Conservation (phyloP, 1,139 yeast species). For the Suhomyces panamericanus region DNA sequence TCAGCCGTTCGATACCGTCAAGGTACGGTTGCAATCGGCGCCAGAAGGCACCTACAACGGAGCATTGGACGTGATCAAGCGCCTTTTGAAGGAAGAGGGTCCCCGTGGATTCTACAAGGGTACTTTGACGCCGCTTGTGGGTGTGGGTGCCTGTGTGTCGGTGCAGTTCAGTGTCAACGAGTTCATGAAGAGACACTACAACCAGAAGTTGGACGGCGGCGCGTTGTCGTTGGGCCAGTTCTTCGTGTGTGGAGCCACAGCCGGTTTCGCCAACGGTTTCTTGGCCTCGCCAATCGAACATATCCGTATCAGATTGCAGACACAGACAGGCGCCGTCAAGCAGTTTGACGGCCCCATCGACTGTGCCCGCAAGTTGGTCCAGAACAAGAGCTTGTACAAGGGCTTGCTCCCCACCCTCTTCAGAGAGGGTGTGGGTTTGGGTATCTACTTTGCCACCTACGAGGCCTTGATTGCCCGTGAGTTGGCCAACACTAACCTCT, state of each 20-base stretch:
- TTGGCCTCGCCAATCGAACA: conserved; percentile 93
- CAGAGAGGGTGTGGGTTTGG: conserved; percentile 87
- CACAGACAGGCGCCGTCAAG: conserved; percentile 58
- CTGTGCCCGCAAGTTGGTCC: conserved; percentile 61
- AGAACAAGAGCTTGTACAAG: conserved; percentile 61
- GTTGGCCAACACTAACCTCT: conserved; percentile 36
- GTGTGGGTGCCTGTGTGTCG: conserved; percentile 93
- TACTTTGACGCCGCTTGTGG: conserved; percentile 76
- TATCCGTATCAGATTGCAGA: conserved; percentile 84
- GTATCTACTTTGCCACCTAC: conserved; percentile 83
- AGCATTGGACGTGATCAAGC: conserved; percentile 73
- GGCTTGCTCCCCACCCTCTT: conserved; percentile 79
- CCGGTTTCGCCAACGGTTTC: conserved; percentile 86
- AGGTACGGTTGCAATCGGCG: conserved; percentile 86
- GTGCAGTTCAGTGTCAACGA: conserved; percentile 84
- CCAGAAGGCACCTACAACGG: conserved; percentile 74
- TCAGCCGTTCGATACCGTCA: conserved; percentile 94
- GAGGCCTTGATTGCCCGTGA: conserved; percentile 80
- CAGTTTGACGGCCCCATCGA: conserved; percentile 76
- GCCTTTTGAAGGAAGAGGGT: conserved; percentile 74
- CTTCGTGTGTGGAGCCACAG: conserved; percentile 80
- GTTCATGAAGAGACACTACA: conserved; percentile 79
- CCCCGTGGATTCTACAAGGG: conserved; percentile 84
- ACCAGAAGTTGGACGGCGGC: conserved; percentile 39
- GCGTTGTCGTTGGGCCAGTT: conserved; percentile 56